These are phyloP conservation scores for Trichopus zeylanicus DNA, from an alignment of 116 monocot species.

Conservation along the genomic window DNA sequence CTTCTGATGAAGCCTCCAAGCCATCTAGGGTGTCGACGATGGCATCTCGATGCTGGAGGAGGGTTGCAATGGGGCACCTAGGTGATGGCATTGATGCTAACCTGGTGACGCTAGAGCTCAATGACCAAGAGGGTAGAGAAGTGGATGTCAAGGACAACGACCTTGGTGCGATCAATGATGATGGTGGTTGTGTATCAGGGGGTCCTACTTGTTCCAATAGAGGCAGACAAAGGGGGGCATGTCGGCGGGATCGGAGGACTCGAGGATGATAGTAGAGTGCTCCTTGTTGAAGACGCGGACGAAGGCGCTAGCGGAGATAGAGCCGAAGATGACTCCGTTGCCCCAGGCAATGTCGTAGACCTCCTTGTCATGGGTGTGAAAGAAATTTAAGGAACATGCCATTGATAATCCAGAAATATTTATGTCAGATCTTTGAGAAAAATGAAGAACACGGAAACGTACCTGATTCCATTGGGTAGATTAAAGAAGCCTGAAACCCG, in stretches of 20 bases:
- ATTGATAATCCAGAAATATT: too few relatives aligned
- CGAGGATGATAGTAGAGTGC: conserved; percentile 97
- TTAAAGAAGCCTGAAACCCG: too few relatives aligned
- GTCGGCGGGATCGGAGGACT: conserved; percentile 70
- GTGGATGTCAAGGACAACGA: conserved; percentile 94
- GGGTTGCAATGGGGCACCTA: conserved; percentile 97
- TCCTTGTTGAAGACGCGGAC: conserved; percentile 99
- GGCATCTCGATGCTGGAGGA: too few relatives aligned
- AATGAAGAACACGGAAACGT: too few relatives aligned
- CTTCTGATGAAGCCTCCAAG: too few relatives aligned
- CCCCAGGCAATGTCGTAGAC: conserved; percentile 99
- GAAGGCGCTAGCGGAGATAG: conserved; percentile 92
- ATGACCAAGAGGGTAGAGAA: conserved; percentile 90
- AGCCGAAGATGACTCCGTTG: conserved; percentile 88
- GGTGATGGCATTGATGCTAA: conserved; percentile 83
- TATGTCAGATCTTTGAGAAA: too few relatives aligned
- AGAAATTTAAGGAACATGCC: too few relatives aligned
- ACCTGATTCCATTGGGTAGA: too few relatives aligned
- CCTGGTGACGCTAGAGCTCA: conserved; percentile 92
- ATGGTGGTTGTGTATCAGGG: conserved; percentile 94
- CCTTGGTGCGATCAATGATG: conserved; percentile 97
- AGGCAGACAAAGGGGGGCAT: conserved; percentile 82
- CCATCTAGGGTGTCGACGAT: too few relatives aligned
- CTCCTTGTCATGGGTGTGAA: conserved; percentile 95
- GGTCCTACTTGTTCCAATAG: conserved; percentile 99